Evolutionary conservation across 1,139 yeast species (phyloP).

Genomic region (Pichia norvegensis): DNA sequence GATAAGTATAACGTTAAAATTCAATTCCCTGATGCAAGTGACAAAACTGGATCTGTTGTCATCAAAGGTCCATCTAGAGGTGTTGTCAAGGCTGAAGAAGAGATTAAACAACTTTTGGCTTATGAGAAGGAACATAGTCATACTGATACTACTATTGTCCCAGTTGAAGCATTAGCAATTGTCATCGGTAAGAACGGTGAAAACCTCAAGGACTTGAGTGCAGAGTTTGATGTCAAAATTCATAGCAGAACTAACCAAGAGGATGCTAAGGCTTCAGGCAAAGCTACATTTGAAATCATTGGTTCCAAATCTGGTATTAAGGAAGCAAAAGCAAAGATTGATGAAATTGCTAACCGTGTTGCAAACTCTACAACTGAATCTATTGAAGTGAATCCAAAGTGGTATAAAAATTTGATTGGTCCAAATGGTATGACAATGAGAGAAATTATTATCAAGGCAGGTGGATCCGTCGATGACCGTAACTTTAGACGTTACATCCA

Average conservation of each 20-base stretch:
- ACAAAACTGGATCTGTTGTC: constrained; percentile 41
- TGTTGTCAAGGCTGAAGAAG: constrained; percentile 79
- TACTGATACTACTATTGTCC: constrained; percentile 54
- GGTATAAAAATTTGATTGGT: constrained; percentile 77
- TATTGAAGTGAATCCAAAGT: constrained; percentile 67
- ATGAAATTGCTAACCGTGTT: constrained; percentile 56
- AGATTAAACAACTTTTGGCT: constrained; percentile 72
- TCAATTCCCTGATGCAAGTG: constrained; percentile 53
- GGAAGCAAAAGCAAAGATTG: constrained; percentile 60
- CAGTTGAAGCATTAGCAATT: constrained; percentile 65
- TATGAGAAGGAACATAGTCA: constrained; percentile 86
- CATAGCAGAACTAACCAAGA: constrained; percentile 34
- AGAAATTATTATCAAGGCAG: constrained; percentile 71
- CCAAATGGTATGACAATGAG: constrained; percentile 69
- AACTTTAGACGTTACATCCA: constrained; percentile 54
- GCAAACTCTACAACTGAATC: constrained; percentile 57
- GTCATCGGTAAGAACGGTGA: constrained; percentile 90
- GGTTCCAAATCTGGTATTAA: constrained; percentile 80
- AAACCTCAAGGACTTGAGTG: constrained; percentile 73
- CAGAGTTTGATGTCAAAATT: constrained; percentile 71
- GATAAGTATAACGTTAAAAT: constrained; percentile 82
- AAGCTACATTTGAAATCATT: constrained; percentile 45
- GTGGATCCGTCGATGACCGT: constrained; percentile 41
- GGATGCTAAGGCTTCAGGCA: constrained; percentile 42
- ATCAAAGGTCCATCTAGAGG: constrained; percentile 90